Evolutionary conservation across 208 protist genomes (phyloP).

Genomic region (Trypanosomatidae sp.): DNA sequence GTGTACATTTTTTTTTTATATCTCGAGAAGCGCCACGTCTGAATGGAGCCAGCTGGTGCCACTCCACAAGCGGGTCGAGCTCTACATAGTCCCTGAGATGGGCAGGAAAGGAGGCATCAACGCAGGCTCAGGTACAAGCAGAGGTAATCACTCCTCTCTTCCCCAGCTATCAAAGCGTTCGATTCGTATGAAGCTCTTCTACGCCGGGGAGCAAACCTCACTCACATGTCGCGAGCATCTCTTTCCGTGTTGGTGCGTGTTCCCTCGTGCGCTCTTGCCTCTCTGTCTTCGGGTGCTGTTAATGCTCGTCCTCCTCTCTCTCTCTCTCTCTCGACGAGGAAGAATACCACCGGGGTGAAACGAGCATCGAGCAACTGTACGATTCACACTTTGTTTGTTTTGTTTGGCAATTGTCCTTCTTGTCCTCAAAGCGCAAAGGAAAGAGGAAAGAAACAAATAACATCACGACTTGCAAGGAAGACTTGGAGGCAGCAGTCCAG

Average conservation of each 20-base stretch:
- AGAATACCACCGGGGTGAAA: too few species aligned
- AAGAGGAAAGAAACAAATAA: not conserved
- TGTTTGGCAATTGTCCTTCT: not conserved
- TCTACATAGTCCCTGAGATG: not conserved
- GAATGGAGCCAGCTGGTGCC: not conserved
- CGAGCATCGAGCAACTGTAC: not conserved
- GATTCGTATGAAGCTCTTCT: not conserved
- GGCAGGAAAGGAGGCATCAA: not conserved
- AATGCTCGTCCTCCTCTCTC: not conserved
- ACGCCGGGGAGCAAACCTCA: too few species aligned
- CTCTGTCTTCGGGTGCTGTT: not conserved
- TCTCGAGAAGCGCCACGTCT: not conserved
- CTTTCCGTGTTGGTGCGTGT: not conserved
- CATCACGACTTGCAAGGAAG: not conserved
- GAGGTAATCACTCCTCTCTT: not conserved
- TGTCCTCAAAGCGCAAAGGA: not conserved
- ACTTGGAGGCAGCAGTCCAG: not conserved
- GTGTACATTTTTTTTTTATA: too few species aligned
- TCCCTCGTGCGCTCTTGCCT: not conserved
- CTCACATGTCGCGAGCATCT: not conserved
- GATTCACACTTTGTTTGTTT: not conserved
- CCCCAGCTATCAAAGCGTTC: not conserved
- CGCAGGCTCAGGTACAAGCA: not conserved
- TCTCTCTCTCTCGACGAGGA: not conserved
- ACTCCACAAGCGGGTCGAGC: not conserved